Base-by-base conservation (phyloP, 106 monocot species). In the Dendrobium nobile region DNA sequence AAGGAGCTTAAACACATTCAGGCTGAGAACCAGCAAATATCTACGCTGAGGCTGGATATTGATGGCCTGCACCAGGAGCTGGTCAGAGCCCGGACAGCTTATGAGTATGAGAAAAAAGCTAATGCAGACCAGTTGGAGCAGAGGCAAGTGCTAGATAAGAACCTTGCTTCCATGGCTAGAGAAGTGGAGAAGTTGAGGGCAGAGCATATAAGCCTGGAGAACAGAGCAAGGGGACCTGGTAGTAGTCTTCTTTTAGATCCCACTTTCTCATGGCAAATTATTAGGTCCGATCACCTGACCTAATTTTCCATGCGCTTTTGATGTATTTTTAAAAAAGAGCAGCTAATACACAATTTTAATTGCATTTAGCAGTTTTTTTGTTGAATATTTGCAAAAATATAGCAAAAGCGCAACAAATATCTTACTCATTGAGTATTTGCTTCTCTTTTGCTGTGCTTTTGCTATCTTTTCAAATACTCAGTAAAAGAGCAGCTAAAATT, bases 181-280 rank as follows among this genome's bases (percentile, higher is more conserved):
- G 90, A 93, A 73, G 47, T 84, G 43, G 93, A 93, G 82, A 90
- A 93, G 79, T 79, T 93, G 55, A 87, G 85, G 77, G 83, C 89
- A 22, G 87, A 91, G 78, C 73, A 28, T 4, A 42, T 54, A 44
- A 79, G 33, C 41, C 1, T 81, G 65, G 82, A 82, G 55, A 84
- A 79, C 41, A 84, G 83, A 84, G 76, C 67, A 13, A 77, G 87
- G 64, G 85, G 81, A 77, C 78, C 92, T 28, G 87, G 92, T 89
- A 89, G 0, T 3, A 40, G 20, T 48, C 5, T 79, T 41, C 10
- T 54, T 44, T 20, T 41, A 28, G 19, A 16, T 70, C 56, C 17
- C 20, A 10, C 80, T 61, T 9, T 24, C 20, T 37, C 16, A 33
- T 67, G n/a, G 2, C 15, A 31, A 31, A 31, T 31, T 31, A 31